phyloP scores from a whole-genome alignment of 1,284 basidiomycete species.

The Trametes polyzona region DNA sequence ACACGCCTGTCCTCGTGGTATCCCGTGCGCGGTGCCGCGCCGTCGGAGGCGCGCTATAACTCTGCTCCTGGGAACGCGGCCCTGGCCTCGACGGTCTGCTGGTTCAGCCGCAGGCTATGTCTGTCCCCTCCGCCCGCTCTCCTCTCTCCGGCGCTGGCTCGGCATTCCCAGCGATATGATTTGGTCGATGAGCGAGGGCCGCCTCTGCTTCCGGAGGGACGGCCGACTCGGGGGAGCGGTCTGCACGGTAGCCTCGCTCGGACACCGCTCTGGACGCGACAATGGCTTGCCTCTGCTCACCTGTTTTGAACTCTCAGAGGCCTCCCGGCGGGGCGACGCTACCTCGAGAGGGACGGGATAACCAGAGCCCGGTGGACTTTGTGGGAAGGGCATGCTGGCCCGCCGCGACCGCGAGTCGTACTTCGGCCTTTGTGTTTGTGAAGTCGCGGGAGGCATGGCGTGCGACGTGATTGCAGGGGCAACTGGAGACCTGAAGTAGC shows the following conservation, averaged over 20 bases:
- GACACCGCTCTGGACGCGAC: slow-evolving; percentile 1
- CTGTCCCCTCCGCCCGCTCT: slow-evolving; percentile 15
- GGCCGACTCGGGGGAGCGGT: slow-evolving; percentile 11
- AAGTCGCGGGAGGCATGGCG: slow-evolving; percentile 6
- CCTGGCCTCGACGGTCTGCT: not conserved
- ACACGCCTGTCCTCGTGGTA: slow-evolving; percentile 1
- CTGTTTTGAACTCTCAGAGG: slow-evolving; percentile 16
- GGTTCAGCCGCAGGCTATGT: not conserved
- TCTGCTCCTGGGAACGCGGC: slow-evolving; percentile 1
- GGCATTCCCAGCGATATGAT: slow-evolving; percentile 20
- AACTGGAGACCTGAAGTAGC: slow-evolving; percentile 13
- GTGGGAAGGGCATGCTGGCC: slow-evolving; percentile 30
- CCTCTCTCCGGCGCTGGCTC: slow-evolving; percentile 16
- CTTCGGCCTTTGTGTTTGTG: slow-evolving; percentile 11
- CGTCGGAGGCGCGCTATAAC: not conserved
- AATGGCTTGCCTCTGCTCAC: slow-evolving; percentile 11
- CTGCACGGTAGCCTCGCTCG: slow-evolving; percentile 8
- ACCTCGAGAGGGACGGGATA: slow-evolving; percentile 31
- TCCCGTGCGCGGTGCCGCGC: not conserved
- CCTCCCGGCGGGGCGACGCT: slow-evolving; percentile 18
- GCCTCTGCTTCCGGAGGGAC: slow-evolving; percentile 23
- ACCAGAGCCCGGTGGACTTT: slow-evolving; percentile 33
- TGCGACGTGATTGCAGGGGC: slow-evolving; percentile 10
- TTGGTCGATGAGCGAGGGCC: slow-evolving; percentile 25
- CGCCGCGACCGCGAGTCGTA: slow-evolving; percentile 9